Conservation (phyloP, 306 rosid species). For the Rosa persica region DNA sequence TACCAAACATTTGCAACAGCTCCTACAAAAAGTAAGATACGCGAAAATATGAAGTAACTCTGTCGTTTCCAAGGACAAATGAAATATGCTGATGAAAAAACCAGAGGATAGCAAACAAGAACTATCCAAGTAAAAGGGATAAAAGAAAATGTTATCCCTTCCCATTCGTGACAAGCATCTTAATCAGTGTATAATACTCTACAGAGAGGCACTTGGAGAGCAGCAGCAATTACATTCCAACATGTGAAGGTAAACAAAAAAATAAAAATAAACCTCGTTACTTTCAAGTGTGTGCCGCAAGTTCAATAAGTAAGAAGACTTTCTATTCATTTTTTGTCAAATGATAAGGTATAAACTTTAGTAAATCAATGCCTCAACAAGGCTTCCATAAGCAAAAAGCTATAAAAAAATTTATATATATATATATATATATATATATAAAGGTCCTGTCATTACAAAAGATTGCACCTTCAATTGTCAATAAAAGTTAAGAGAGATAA, state of each 20-base stretch:
- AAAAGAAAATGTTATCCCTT: neutral
- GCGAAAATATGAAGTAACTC: constrained; percentile 22
- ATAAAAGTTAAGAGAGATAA: neutral
- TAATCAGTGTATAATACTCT: neutral
- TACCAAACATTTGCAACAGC: constrained; percentile 93
- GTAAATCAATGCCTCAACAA: neutral
- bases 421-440: too few species aligned
- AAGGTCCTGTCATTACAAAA: neutral
- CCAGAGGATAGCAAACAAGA: constrained; percentile 9
- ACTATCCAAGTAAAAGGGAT: neutral
- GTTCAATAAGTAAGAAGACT: neutral
- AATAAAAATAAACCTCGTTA: neutral
- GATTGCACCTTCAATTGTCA: neutral
- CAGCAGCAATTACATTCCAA: neutral
- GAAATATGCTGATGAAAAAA: constrained; percentile 4
- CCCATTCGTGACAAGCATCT: neutral
- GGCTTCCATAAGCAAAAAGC: neutral
- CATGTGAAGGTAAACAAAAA: neutral
- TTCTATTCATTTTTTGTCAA: neutral
- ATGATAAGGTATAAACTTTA: neutral
- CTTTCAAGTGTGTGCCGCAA: neutral
- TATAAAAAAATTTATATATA: neutral
- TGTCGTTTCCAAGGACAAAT: constrained; percentile 12
- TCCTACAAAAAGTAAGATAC: constrained; percentile 51
- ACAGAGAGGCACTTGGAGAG: neutral